Percentiles rank a stretch among this genome's conserved stretches.
phyloP scores from a whole-genome alignment of 2,329 filamentous ascomycete genomes.

The Furcasterigmium sp. region DNA sequence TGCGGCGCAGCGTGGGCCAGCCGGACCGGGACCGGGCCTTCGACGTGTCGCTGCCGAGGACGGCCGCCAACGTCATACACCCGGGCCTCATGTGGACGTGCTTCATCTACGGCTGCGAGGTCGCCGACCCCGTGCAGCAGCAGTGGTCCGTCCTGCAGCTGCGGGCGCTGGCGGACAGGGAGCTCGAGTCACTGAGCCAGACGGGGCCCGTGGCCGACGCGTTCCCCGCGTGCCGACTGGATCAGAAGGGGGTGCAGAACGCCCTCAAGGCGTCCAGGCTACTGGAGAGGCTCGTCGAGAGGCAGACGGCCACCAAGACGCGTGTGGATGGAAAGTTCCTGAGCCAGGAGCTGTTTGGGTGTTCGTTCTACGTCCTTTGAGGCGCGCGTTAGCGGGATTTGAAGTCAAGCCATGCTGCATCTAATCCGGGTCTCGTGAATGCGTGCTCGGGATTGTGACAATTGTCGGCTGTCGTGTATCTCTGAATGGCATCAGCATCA shows the following conservation, averaged over 20 bases:
- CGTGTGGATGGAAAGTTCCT: slow-evolving; percentile 2
- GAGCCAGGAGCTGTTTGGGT: slow-evolving; percentile 1
- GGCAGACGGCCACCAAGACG: not conserved
- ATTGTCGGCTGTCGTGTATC: too few relatives aligned
- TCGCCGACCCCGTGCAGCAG: not conserved
- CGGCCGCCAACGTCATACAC: not conserved
- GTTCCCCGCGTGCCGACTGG: not conserved
- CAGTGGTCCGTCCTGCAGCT: not conserved
- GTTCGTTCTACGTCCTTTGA: slow-evolving; percentile 1
- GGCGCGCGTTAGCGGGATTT: too few relatives aligned
- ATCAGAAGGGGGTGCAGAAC: slow-evolving; percentile 1
- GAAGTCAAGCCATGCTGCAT: too few relatives aligned
- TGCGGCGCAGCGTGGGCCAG: slow-evolving; percentile 1
- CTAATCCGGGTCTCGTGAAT: too few relatives aligned
- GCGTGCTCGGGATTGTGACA: too few relatives aligned
- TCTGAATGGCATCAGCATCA: too few relatives aligned
- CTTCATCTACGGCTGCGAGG: slow-evolving; percentile 1
- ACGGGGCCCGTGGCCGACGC: not conserved
- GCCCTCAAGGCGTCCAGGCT: not conserved
- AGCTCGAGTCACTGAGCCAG: not conserved
- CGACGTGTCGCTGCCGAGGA: not conserved
- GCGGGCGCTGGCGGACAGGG: not conserved
- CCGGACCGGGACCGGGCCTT: not conserved
- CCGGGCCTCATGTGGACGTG: slow-evolving; percentile 2
- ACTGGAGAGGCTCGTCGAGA: not conserved